Base-by-base conservation (phyloP, 176 grass and related monocot genomes). In the Oryza brachyantha region DNA sequence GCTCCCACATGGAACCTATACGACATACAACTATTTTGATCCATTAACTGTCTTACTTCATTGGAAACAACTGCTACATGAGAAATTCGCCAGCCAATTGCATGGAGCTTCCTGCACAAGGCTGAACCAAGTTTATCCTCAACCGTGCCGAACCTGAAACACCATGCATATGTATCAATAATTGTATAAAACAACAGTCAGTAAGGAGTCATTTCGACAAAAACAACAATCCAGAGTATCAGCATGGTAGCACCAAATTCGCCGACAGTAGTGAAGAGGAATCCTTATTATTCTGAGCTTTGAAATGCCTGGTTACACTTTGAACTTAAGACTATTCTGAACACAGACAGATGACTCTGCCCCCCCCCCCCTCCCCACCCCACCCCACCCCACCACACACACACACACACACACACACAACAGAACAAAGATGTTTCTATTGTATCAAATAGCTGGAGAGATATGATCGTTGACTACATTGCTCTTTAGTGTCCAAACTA, bases 51-150 rank as follows among this genome's bases (percentile, higher is more conserved):
- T 66, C 81, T 85, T 90, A 99, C 96, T 84, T 99, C 92, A 11
- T 93, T 99, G 63, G 28, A 84, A 82, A 95, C 90, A 83, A 95
- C 83, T 17, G 77, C 82, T 35, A 93, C 62, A 77, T 85, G 96
- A 68, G 92, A 86, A 89, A 93, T 86, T 84, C 68, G 85, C 96
- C 96, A 99, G 55, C 96, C 96, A 67, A 99, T 93, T 76, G 81
- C 73, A 89, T 87, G 84, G 78, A 99, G 86, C 76, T 99, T 99
- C 86, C 91, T 93, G 84, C 92, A 99, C 71, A 99, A 90, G 32
- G 77, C 81, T 78, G 73, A 46, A 77, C 83, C 75, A 39, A 99
- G 59, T 68, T 95, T 94, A 74, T 99, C 88, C 67, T 93, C 88
- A 72, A 78, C 74, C 66, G 80, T 85, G 66, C 90, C 90, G 88